Conservation (phyloP, 2,329 filamentous ascomycete species). For the Aspergillus felis region DNA sequence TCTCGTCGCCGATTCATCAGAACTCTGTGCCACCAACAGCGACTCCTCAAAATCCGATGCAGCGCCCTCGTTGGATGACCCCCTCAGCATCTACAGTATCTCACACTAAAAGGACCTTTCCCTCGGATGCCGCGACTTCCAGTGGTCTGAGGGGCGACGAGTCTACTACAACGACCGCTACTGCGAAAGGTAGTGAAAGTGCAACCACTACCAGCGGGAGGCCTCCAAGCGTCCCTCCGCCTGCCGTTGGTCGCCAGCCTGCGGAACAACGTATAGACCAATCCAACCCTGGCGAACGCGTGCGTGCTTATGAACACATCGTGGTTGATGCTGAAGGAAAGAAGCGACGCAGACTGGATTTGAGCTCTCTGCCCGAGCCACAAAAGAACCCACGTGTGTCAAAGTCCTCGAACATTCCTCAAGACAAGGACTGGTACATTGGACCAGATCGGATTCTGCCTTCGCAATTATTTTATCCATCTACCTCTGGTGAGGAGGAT, state of each 20-base stretch:
- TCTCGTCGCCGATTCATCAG: not conserved
- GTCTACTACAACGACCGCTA: not conserved
- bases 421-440: constrained; percentile 32
- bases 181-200: not conserved
- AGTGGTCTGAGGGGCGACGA: not conserved
- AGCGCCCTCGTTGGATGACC: not conserved
- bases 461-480: constrained; percentile 43
- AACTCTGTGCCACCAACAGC: not conserved
- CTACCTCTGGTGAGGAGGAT: constrained; percentile 24
- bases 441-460: constrained; percentile 34
- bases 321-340: constrained; percentile 23
- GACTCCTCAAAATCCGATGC: not conserved
- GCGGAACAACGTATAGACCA: not conserved
- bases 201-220: not conserved
- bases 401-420: not conserved
- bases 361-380: constrained; percentile 5
- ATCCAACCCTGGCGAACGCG: not conserved
- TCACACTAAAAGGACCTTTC: not conserved
- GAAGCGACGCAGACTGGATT: constrained; percentile 28
- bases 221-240: not conserved
- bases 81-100: not conserved
- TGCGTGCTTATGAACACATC: constrained; percentile 20
- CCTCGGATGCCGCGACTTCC: not conserved
- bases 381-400: not conserved
- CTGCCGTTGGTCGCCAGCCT: not conserved